Evolutionary conservation across 352 stramenopile genomes (phyloP).

Genomic region (Globisporangium viniferum): DNA sequence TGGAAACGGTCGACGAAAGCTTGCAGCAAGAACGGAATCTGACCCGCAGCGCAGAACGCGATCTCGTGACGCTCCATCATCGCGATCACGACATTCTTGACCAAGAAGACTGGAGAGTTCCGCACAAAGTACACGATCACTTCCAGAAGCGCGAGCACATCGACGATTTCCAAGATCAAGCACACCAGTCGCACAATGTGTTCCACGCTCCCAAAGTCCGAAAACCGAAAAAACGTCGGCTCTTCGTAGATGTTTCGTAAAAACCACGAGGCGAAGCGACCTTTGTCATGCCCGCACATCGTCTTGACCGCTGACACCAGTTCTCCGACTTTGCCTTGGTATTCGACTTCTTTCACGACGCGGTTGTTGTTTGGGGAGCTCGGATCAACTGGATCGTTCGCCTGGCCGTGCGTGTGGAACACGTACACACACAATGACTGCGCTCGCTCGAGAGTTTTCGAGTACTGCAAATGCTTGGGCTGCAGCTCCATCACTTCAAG

Average conservation of each 20-base stretch:
- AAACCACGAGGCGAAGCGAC: conserved; percentile 79
- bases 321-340: conserved; percentile 80
- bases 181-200: conserved; percentile 80
- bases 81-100: conserved; percentile 80
- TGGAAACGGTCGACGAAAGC: conserved; percentile 85
- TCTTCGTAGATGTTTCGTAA: conserved; percentile 83
- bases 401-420: conserved; percentile 79
- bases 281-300: conserved; percentile 86
- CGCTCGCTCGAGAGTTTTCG: conserved; percentile 78
- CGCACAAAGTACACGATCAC: conserved; percentile 81
- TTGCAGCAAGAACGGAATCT: conserved; percentile 79
- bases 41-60: conserved; percentile 75
- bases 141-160: conserved; percentile 75
- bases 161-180: conserved; percentile 79
- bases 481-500: conserved; percentile 82
- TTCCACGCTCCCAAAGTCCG: conserved; percentile 78
- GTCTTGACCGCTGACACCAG: conserved; percentile 83
- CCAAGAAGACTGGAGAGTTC: conserved; percentile 64
- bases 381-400: conserved; percentile 42
- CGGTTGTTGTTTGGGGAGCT: conserved; percentile 31
- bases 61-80: conserved; percentile 85
- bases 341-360: conserved; percentile 75
- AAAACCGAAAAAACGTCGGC: conserved; percentile 76
- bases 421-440: conserved; percentile 81
- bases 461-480: conserved; percentile 65